Evolutionary conservation across 2,329 filamentous ascomycete species (phyloP).

Genomic region (Microascus cirrosus): DNA sequence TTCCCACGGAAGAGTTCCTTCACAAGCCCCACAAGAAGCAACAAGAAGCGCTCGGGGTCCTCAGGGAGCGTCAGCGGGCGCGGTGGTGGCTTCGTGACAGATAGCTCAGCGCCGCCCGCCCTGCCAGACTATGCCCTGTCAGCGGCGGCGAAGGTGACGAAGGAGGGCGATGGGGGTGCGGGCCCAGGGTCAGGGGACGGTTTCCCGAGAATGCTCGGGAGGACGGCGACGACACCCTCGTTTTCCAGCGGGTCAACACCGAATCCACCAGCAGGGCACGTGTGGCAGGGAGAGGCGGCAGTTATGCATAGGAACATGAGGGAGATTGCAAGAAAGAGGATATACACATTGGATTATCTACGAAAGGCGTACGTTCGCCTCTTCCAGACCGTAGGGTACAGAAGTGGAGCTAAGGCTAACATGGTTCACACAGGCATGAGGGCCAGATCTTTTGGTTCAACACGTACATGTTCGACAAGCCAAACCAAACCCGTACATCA

Average conservation of each 20-base stretch:
- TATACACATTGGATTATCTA: conserved; percentile 87
- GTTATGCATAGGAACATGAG: conserved; percentile 57
- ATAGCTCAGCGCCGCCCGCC: conserved; percentile 37
- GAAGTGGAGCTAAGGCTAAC: neutral
- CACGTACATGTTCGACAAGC: conserved; percentile 80
- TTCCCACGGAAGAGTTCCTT: conserved; percentile 44
- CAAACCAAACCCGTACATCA: conserved; percentile 69
- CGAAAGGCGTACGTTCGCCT: conserved; percentile 64
- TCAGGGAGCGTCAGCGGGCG: conserved; percentile 23
- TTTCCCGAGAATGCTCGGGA: conserved; percentile 31
- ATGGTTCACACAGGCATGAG: conserved; percentile 55
- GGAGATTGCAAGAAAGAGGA: conserved; percentile 80
- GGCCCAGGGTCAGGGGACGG: conserved; percentile 20
- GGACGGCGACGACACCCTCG: conserved; percentile 24
- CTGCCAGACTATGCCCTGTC: conserved; percentile 41
- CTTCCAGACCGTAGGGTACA: neutral
- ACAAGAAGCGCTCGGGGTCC: conserved; percentile 27
- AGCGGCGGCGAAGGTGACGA: conserved; percentile 31
- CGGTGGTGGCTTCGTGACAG: conserved; percentile 28
- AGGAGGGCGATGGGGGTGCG: conserved; percentile 15
- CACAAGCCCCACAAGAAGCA: conserved; percentile 21
- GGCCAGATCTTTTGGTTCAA: conserved; percentile 98
- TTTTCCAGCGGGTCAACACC: conserved; percentile 11
- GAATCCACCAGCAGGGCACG: conserved; percentile 11
- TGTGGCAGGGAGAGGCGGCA: conserved; percentile 25